Conservation (phyloP, 164 flowering plant species). For the Umbellularia californica region DNA sequence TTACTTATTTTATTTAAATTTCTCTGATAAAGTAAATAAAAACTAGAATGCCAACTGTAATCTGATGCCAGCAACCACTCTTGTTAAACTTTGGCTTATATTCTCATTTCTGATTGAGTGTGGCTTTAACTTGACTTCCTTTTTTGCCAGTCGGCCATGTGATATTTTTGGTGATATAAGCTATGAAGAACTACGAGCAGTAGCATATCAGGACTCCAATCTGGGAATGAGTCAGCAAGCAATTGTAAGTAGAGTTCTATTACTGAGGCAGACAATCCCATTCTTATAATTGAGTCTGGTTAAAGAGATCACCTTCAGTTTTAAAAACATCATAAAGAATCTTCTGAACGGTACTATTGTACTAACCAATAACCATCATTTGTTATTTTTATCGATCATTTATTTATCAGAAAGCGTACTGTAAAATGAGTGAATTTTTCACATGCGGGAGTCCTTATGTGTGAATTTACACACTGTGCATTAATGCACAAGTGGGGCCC, state of each 20-base stretch:
- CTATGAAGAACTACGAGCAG: constrained; percentile 79
- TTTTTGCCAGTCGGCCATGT: constrained; percentile 60
- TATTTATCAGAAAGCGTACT: too few species aligned
- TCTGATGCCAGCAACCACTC: not conserved
- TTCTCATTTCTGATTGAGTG: not conserved
- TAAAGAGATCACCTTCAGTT: not conserved
- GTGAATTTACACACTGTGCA: too few species aligned
- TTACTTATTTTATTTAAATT: too few species aligned
- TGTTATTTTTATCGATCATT: too few species aligned
- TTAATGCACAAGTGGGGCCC: too few species aligned
- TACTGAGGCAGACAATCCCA: not conserved
- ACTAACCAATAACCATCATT: too few species aligned
- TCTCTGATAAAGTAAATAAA: not conserved
- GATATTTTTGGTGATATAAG: constrained; percentile 89
- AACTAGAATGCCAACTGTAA: not conserved
- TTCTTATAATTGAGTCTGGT: not conserved
- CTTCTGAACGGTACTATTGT: not conserved
- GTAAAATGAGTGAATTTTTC: too few species aligned
- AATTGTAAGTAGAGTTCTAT: constrained; percentile 55
- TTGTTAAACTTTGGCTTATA: not conserved
- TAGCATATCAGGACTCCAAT: constrained; percentile 82
- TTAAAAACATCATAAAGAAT: not conserved
- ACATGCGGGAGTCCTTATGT: too few species aligned
- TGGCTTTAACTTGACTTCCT: constrained; percentile 3
- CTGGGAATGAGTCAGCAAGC: constrained; percentile 56